Evolutionary conservation across 129 eudicot genomes (phyloP).

Genomic region (Ambrosia artemisiifolia): DNA sequence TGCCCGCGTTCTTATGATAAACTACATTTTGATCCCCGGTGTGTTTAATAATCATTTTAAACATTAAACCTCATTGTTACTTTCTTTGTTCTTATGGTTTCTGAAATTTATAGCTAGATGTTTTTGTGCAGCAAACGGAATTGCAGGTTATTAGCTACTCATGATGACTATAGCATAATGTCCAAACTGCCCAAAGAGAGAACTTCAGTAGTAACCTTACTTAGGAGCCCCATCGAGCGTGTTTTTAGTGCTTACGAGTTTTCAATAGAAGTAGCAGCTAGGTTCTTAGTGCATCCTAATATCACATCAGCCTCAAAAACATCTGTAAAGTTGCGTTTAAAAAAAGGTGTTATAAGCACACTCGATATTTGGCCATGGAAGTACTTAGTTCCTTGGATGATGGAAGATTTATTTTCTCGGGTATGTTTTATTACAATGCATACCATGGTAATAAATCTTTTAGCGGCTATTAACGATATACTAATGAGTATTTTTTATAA

Average conservation of each 20-base stretch:
- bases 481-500: constrained; percentile 2
- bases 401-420: constrained; percentile 84
- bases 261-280: constrained; percentile 90
- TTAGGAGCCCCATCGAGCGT: constrained; percentile 89
- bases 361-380: constrained; percentile 99
- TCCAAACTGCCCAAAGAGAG: constrained; percentile 72
- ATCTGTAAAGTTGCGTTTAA: constrained; percentile 47
- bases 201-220: constrained; percentile 84
- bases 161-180: constrained; percentile 94
- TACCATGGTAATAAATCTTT: background rate
- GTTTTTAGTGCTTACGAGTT: constrained; percentile 93
- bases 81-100: background rate
- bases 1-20: constrained; percentile 98
- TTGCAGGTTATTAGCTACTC: constrained; percentile 78
- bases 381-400: constrained; percentile 98
- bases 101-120: background rate
- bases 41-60: constrained; percentile 1
- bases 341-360: constrained; percentile 59
- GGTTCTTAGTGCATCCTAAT: constrained; percentile 87
- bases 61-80: background rate
- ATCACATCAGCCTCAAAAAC: constrained; percentile 64
- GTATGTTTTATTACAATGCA: constrained; percentile 46
- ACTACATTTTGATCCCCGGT: constrained; percentile 81
- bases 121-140: constrained; percentile 62
- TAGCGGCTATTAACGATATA: background rate